These are phyloP conservation scores for Rhodotorula toruloides DNA, from an alignment of 768 basidiomycete species.

Conservation along the genomic window DNA sequence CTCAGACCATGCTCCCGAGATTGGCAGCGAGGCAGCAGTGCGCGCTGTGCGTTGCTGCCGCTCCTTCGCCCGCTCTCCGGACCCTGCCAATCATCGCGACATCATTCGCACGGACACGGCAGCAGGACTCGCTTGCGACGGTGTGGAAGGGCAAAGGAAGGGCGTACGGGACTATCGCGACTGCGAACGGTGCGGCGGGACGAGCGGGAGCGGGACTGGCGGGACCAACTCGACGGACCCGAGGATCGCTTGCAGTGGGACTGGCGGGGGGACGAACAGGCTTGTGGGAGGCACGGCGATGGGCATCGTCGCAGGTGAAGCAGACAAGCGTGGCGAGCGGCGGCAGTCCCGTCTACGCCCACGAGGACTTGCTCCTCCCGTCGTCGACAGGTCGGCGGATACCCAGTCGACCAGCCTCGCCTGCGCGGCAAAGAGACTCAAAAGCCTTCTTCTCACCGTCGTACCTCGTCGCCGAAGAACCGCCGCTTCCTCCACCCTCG, in stretches of 20 bases:
- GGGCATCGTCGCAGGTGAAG: neutral
- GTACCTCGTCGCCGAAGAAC: constrained; percentile 20
- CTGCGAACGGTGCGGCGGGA: too few relatives aligned
- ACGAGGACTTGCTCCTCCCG: constrained; percentile 34
- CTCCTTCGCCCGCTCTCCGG: neutral
- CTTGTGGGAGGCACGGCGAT: neutral
- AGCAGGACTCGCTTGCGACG: too few relatives aligned
- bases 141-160: too few relatives aligned
- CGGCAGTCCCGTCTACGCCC: constrained; percentile 16
- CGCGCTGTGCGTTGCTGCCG: neutral
- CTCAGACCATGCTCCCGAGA: neutral
- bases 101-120: neutral
- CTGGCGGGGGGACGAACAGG: neutral
- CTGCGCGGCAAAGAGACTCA: neutral
- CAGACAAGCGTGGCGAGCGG: neutral
- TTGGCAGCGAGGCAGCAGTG: neutral
- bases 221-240: too few relatives aligned
- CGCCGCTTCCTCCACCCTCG: constrained; percentile 26
- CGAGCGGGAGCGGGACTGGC: too few relatives aligned
- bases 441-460: constrained; percentile 20
- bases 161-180: too few relatives aligned
- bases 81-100: neutral
- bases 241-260: too few relatives aligned
- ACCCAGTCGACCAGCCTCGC: neutral
- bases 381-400: constrained; percentile 5